Percentiles rank a stretch among this genome's conserved stretches.
These are phyloP conservation scores for Leucosporidium yakuticum DNA, from an alignment of 768 basidiomycete genomes.

Conservation along the genomic window DNA sequence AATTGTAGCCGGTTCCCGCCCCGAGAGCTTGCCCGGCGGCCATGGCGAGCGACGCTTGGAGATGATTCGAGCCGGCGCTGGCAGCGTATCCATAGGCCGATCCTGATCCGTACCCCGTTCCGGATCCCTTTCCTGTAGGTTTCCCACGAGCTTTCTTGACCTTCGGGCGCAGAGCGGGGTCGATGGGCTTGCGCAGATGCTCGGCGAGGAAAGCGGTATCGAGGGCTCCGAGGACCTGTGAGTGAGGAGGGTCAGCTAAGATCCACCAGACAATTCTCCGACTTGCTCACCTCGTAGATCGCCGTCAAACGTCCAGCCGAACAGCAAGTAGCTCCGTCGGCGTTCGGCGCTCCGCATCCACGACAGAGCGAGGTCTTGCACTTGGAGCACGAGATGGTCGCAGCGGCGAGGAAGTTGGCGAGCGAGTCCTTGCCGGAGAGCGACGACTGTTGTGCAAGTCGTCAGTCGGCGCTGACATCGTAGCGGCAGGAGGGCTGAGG, in stretches of 20 bases:
- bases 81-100: neutral
- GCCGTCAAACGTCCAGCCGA: no score
- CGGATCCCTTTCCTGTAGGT: slow-evolving; percentile 8
- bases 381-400: no score
- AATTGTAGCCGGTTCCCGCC: neutral
- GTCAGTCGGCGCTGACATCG: no score
- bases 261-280: no score
- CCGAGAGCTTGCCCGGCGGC: neutral
- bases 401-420: no score
- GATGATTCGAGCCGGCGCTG: neutral
- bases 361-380: no score
- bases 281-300: no score
- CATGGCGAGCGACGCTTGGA: neutral
- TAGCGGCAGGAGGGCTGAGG: no score
- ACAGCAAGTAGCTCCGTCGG: no score
- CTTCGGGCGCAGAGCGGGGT: neutral
- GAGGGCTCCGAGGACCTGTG: slow-evolving; percentile 17
- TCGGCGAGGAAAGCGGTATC: slow-evolving; percentile 13
- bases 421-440: no score
- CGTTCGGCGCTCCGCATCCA: no score
- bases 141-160: neutral
- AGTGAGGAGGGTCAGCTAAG: neutral
- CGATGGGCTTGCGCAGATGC: slow-evolving; percentile 3
- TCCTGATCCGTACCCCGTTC: slow-evolving; percentile 8
- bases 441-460: no score